phyloP scores from a whole-genome alignment of 169 alveolate species.

The Eimeria tenella region DNA sequence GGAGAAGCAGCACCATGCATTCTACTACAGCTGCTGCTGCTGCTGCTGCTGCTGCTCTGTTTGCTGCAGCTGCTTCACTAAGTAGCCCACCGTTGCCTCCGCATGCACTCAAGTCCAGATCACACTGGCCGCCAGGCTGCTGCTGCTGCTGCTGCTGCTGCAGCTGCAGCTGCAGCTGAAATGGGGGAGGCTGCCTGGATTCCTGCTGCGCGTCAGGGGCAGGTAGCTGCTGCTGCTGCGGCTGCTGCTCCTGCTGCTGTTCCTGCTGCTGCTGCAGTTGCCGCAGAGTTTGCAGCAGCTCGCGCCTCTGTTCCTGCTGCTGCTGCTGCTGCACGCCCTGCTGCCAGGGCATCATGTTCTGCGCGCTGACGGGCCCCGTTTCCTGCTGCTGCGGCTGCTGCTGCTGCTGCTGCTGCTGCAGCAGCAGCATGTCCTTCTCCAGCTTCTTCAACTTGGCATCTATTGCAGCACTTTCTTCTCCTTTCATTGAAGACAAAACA shows the following conservation, averaged over 20 bases:
- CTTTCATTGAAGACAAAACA: neutral
- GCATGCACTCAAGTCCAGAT: neutral
- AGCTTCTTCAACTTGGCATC: neutral
- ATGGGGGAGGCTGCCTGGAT: too few species aligned
- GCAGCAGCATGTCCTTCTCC: neutral
- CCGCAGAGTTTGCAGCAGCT: neutral
- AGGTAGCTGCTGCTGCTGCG: too few species aligned
- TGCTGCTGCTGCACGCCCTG: neutral
- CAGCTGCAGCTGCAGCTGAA: too few species aligned
- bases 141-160: too few species aligned
- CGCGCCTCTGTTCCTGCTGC: neutral
- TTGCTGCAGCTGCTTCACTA: too few species aligned
- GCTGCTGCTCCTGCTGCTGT: neutral
- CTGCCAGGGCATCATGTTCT: neutral
- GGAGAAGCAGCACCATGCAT: too few species aligned
- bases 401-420: neutral
- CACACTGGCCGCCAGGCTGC: neutral
- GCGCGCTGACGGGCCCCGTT: neutral
- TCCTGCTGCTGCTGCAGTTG: neutral
- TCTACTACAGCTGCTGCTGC: too few species aligned
- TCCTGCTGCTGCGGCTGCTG: neutral
- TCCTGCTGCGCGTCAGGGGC: too few species aligned
- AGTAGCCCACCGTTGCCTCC: neutral
- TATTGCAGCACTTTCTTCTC: neutral
- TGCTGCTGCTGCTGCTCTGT: too few species aligned